Evolutionary conservation across 768 basidiomycete species (phyloP), one percentile per base, ranked within the genome.

Genomic region (Cystobasidium ongulense): DNA sequence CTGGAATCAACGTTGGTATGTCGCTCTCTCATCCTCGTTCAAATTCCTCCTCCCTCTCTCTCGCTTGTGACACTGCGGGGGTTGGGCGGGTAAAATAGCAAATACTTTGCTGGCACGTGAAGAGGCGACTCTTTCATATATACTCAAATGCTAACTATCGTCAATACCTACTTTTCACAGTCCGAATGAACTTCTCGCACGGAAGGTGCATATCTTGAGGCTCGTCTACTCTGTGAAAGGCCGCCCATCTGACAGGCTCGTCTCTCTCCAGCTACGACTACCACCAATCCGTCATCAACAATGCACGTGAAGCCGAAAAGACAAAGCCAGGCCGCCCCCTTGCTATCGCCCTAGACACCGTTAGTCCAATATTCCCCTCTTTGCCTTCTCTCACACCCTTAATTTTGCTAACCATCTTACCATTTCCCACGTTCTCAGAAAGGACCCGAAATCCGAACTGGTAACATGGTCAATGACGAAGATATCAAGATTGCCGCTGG

Each of bases 101-200:
- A 27, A 35, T 5, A 10, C 17, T 21, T 39, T 39, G 61, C 61
- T 8, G 21, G 25, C 36, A 35, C 63, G 63, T 29, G 23, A 39
- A 46, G n/a, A n/a, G n/a, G n/a, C n/a, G n/a, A n/a, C n/a, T n/a
- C n/a, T n/a, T n/a, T n/a, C n/a, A n/a, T n/a, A n/a, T n/a, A n/a
- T n/a, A n/a, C n/a, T n/a, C n/a, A n/a, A n/a, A n/a, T n/a, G n/a
- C n/a, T n/a, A n/a, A n/a, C n/a, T n/a, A n/a, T n/a, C n/a, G n/a
- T n/a, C n/a, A n/a, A n/a, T n/a, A n/a, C n/a, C n/a, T 11, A 15
- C 10, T 61, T 33, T 68, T 72, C 50, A 35, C 78, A 97, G 96
- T 99, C 76, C 94, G 96, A 83, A 98, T 99, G 96, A 99, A 99
- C 86, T 99, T 98, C 82, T 98, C 95, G 68, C 96, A 99, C 87